phyloP scores from a whole-genome alignment of 306 rosid genomes.

The Malus sylvestris region DNA sequence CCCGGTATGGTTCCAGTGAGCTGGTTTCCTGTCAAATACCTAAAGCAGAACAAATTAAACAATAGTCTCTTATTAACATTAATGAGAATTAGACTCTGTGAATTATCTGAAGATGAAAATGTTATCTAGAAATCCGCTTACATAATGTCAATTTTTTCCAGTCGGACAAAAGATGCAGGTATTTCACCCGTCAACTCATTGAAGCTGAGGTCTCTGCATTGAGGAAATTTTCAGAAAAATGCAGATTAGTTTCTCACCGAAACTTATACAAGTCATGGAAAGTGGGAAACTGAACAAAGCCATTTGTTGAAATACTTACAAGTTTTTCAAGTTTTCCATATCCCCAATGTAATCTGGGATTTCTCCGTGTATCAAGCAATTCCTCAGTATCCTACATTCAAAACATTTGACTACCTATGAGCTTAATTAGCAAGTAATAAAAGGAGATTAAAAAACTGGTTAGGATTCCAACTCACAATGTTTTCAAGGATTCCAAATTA shows the following conservation, averaged over 20 bases:
- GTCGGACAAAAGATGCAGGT: constrained; percentile 48
- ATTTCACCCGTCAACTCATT: constrained; percentile 66
- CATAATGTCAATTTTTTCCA: constrained; percentile 58
- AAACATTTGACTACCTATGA: background rate
- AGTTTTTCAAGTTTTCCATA: constrained; percentile 47
- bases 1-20: constrained; percentile 61
- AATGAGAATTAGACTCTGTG: background rate
- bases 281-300: background rate
- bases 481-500: constrained; percentile 52
- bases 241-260: background rate
- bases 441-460: constrained; percentile 14
- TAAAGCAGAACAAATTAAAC: constrained; percentile 24
- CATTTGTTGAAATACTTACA: constrained; percentile 47
- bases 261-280: background rate
- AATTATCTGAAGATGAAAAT: background rate
- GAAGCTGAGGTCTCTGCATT: constrained; percentile 75
- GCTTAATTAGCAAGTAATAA: constrained; percentile 7
- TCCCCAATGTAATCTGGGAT: constrained; percentile 57
- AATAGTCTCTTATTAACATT: background rate
- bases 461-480: constrained; percentile 60
- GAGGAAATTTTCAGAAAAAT: background rate
- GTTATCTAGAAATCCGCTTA: constrained; percentile 26
- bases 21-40: constrained; percentile 72
- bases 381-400: constrained; percentile 61
- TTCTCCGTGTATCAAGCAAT: constrained; percentile 48